Base-by-base conservation (phyloP, 2,329 filamentous ascomycete genomes). In the Eurotiales sp. region DNA sequence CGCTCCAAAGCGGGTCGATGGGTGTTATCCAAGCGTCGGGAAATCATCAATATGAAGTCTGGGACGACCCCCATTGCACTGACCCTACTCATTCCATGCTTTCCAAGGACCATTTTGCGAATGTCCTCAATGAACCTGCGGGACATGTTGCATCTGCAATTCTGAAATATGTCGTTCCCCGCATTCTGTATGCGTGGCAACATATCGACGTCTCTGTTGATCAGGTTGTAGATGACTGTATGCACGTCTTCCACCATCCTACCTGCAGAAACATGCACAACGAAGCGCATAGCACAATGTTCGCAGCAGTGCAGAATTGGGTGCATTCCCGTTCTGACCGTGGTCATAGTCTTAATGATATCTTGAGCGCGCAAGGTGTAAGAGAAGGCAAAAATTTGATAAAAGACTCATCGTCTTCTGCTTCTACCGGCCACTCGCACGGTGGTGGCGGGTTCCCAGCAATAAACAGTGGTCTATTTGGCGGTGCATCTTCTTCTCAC, bases 131-230 rank as follows among this genome's bases (percentile, higher is more conserved):
- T 71, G 81, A 86, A 8, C 86, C 85, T 55, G 87, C 86, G n/a
- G 87, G 88, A 5, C 78, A 83, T 37, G 80, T 91, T 12, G 87
- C 87, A 7, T 75, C 84, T 4, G 84, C 83, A 0, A 87, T 96
- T 53, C 73, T 97, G 21, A 84, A 95, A 75, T 97, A 95, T 61
- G 83, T 87, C 27, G 88, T 90, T 1, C 92, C 92, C 2, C 87
- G 92, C 29, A 75, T 97, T 43, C 78, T 99, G 17, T 95, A 92
- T 64, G 92, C 91, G 3, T 97, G 91, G 90, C 88, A 97, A 58
- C 88, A 97, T 65, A 82, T 87, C 2, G 83, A 86, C 39, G 84
- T 96, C 0, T 83, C 89, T 0, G 86, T 93, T 3, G 82, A 95
- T 32, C 87, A 95, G 68, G 86, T 97, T 0, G 77, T 91, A 56